Evolutionary conservation across 345 rosid genomes (phyloP).

Genomic region (Ceriops tagal): DNA sequence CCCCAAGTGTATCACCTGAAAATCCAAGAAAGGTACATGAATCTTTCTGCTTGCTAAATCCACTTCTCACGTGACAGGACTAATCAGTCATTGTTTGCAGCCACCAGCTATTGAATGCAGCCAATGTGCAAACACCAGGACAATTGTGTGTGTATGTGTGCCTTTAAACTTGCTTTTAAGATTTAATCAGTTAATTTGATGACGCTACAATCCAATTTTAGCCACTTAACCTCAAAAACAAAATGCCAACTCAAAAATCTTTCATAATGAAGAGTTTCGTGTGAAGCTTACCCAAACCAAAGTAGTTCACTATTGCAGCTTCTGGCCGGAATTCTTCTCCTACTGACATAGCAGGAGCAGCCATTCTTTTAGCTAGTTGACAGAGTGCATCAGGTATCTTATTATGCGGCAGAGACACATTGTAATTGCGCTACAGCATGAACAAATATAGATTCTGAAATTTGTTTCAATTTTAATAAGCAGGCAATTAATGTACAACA

Average conservation of each 20-base stretch:
- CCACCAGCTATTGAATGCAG: background rate
- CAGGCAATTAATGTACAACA: background rate
- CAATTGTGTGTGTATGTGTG: background rate
- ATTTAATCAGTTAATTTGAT: background rate
- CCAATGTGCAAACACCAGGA: background rate
- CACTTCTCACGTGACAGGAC: background rate
- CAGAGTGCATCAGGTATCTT: conserved; percentile 75
- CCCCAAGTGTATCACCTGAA: conserved; percentile 90
- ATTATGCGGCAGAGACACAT: conserved; percentile 74
- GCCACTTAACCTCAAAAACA: conserved; percentile 1
- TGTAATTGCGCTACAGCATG: conserved; percentile 63
- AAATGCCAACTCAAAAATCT: background rate
- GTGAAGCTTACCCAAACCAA: conserved; percentile 53
- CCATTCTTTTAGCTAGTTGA: conserved; percentile 66
- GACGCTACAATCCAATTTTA: background rate
- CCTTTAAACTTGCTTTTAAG: background rate
- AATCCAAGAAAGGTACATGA: background rate
- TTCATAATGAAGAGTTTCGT: background rate
- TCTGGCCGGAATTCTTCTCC: conserved; percentile 85
- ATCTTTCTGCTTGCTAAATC: background rate
- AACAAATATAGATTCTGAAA: conserved; percentile 9
- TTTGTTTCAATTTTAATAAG: background rate
- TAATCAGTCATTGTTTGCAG: background rate
- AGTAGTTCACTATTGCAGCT: conserved; percentile 90
- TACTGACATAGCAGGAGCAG: conserved; percentile 67